Base-by-base conservation (phyloP, 805 yeast genomes). In the Metschnikowia drakensbergensis region DNA sequence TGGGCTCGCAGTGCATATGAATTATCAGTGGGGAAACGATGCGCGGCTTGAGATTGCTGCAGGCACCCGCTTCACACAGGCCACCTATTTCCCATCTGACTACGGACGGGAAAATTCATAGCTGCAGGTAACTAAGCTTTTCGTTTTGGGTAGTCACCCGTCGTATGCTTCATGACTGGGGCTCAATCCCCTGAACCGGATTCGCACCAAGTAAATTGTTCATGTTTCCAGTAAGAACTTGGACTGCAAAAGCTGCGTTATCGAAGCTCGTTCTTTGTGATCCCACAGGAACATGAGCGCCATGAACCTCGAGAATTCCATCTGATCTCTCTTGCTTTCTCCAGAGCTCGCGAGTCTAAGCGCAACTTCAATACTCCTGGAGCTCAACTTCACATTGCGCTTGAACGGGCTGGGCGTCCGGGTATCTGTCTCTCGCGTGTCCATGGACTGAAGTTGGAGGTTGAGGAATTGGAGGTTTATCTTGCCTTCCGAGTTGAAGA, bases 401-500 rank as follows among this genome's bases (percentile, higher is more conserved):
- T 55, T 61, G 27, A 43, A 40, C 4, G 53, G 47, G 39, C 52
- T 49, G 8, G 53, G 41, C 1, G 48, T 26, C 33, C 34, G 47
- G 37, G 26, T 23, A 11, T 32, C 32, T 8, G 29, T 29, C n/a
- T 49, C 47, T 6, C 48, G 42, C n/a, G 37, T 9, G 25, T 48
- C 52, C 37, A 28, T 29, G 6, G 54, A 55, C 38, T 54, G 61
- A 10, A 59, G 54, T 46, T 63, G 62, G 34, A 58, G 52, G 37
- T 69, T 69, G 43, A 72, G 57, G 41, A 64, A 61, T 29, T 62
- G 64, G 31, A 71, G 51, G 46, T 69, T 71, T 33, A 72, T 53
- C 45, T 66, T 70, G 5, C 77, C 77, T 31, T 67, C 66, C 26
- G 59, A 48, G 47, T 70, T 74, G 50, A 72, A 73, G 13, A 72